A percentile compares a stretch with the other conserved stretches of the same genome.
phyloP scores from a whole-genome alignment of 768 basidiomycete genomes.

The Naganishia onofrii region DNA sequence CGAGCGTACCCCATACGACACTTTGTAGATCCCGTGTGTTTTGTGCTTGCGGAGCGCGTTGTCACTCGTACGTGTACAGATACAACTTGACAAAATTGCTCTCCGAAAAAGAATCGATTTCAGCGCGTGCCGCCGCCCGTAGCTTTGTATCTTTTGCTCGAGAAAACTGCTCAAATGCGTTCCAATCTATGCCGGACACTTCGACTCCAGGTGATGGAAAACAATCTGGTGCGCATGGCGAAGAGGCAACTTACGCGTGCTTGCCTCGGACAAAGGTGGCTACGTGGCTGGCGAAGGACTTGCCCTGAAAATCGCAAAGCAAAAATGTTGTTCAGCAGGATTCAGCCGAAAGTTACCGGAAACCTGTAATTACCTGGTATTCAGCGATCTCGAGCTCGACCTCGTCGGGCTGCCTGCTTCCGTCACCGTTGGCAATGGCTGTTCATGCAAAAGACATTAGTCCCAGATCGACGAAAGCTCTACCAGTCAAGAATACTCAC shows the following conservation, averaged over 20 bases:
- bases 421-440: constrained; percentile 49
- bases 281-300: constrained; percentile 43
- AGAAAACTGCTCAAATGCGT: not conserved
- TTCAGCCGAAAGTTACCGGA: not conserved
- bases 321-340: too few species aligned
- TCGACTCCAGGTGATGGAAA: not conserved
- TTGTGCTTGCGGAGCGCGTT: not conserved
- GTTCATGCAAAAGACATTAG: not conserved
- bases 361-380: constrained; percentile 42
- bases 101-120: not conserved
- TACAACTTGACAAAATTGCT: constrained; percentile 11
- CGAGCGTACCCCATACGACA: not conserved
- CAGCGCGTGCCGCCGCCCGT: not conserved
- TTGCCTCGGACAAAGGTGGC: constrained; percentile 39
- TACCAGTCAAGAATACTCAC: not conserved
- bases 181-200: not conserved
- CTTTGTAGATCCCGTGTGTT: constrained; percentile 1
- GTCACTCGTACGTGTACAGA: constrained; percentile 8
- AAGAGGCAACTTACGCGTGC: constrained; percentile 25
- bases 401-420: constrained; percentile 35
- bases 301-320: too few species aligned
- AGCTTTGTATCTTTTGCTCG: constrained; percentile 23
- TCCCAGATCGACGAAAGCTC: not conserved
- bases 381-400: constrained; percentile 37
- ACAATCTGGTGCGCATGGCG: not conserved